Evolutionary conservation across 805 yeast species (phyloP), one percentile per base, ranked within the genome.

Genomic region (Hanseniaspora osmophila): DNA sequence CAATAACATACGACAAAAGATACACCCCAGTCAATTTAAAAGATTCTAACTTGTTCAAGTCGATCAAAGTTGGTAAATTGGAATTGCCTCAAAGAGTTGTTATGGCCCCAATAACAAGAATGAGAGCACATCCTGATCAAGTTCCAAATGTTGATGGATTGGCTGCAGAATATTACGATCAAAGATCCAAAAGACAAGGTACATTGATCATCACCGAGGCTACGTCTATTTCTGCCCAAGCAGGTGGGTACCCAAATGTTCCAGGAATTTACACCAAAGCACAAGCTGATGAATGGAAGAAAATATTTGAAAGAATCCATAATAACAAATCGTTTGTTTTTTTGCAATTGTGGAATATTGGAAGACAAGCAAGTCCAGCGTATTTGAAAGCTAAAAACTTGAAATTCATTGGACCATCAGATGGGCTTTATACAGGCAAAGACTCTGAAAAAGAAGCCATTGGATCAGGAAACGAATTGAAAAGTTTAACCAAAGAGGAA

Each of bases 171-270:
- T 77, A 79, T 58, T 81, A 81, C 54, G 64, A 56, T 27, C 75
- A 76, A 52, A 67, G 84, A 52, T 69, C 84, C 0, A 54, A 62
- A 42, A 60, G 62, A 46, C 72, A 74, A 15, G 86, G 86, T 15
- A 70, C 83, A 16, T 59, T 81, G 49, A 50, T 79, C 30, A 71
- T 77, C 51, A 62, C 80, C 9, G 87, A 80, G 56, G 85, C 77
- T 12, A 70, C 80, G 1, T 68, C 66, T 52, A 67, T 69, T 15
- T 62, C 75, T 12, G 54, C 62, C 1, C 62, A 56, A 46, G 59
- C 63, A 33, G 74, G 78, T 43, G 64, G 72, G 19, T 67, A 64
- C 48, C 58, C 57, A n/a, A 48, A 58, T 30, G 71, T 63, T 1
- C 79, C 82, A 27, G 77, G 76, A 52, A 67, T 77, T 43, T 69